Evolutionary conservation across 2,329 filamentous ascomycete species (phyloP).

Genomic region (Neofusicoccum cordaticola): DNA sequence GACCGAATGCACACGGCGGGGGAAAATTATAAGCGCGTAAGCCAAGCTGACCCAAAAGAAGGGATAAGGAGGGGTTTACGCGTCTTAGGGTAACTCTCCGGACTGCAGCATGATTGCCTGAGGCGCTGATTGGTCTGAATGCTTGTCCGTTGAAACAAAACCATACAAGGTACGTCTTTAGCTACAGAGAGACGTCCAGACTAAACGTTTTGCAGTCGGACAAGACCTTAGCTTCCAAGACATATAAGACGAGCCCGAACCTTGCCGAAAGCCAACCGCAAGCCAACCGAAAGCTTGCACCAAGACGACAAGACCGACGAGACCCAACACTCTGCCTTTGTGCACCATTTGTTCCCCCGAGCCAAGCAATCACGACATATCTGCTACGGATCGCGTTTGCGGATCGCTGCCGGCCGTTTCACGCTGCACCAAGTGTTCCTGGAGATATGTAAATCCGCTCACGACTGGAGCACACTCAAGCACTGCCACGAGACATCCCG

Average conservation of each 20-base stretch:
- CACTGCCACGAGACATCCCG: neutral
- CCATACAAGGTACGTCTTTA: neutral
- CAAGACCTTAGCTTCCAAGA: neutral
- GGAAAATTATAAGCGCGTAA: neutral
- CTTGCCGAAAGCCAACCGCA: neutral
- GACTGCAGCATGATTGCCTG: neutral
- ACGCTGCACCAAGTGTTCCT: neutral
- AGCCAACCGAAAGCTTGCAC: neutral
- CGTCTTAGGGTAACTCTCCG: neutral
- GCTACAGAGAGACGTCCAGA: neutral
- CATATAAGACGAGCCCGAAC: neutral
- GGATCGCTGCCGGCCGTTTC: neutral
- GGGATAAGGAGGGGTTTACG: neutral
- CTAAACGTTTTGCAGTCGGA: neutral
- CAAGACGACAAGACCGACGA: neutral
- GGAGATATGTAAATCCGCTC: neutral
- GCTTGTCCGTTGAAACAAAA: neutral
- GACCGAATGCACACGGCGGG: too few species aligned
- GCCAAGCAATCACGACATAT: neutral
- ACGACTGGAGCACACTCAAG: neutral
- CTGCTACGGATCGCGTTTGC: neutral
- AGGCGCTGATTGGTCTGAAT: neutral
- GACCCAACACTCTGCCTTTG: neutral
- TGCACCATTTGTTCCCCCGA: neutral
- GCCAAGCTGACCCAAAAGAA: neutral